Evolutionary conservation across 176 grass and related monocot genomes (phyloP).

Genomic region (Echinochloa phyllopogon): DNA sequence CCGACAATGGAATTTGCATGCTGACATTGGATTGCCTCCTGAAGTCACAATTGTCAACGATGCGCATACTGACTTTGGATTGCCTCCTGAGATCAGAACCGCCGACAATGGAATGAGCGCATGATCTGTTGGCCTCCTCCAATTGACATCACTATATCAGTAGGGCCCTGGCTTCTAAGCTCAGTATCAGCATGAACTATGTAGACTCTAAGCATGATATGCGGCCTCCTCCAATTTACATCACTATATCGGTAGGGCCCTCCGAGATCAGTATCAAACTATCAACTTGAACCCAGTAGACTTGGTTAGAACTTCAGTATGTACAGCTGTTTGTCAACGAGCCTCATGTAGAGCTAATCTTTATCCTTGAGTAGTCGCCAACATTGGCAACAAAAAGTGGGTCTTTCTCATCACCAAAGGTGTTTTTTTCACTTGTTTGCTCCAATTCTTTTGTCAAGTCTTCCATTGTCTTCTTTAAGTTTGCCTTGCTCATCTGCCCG

Average conservation of each 20-base stretch:
- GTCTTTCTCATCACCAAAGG: constrained; percentile 68
- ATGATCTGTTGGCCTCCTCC: background rate
- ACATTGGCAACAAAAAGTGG: constrained; percentile 92
- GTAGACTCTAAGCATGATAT: too few species aligned
- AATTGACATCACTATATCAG: too few species aligned
- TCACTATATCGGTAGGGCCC: background rate
- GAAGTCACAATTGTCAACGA: background rate
- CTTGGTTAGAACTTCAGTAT: constrained; percentile 33
- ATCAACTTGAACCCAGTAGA: constrained; percentile 1
- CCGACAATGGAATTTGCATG: background rate
- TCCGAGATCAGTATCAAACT: constrained; percentile 27
- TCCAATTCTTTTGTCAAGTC: constrained; percentile 84
- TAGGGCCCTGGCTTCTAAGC: too few species aligned
- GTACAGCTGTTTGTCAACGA: background rate
- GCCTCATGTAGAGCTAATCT: constrained; percentile 56
- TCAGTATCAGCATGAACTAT: too few species aligned
- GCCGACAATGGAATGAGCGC: background rate
- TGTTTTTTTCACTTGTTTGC: constrained; percentile 60
- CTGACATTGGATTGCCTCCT: background rate
- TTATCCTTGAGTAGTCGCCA: constrained; percentile 82
- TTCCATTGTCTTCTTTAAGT: constrained; percentile 89
- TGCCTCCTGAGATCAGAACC: background rate
- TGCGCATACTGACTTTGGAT: background rate
- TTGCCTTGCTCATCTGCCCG: constrained; percentile 74
- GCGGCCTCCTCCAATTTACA: background rate